These are phyloP conservation scores for Epichloe sylvatica DNA, from an alignment of 2,329 filamentous ascomycete genomes.

Conservation along the genomic window DNA sequence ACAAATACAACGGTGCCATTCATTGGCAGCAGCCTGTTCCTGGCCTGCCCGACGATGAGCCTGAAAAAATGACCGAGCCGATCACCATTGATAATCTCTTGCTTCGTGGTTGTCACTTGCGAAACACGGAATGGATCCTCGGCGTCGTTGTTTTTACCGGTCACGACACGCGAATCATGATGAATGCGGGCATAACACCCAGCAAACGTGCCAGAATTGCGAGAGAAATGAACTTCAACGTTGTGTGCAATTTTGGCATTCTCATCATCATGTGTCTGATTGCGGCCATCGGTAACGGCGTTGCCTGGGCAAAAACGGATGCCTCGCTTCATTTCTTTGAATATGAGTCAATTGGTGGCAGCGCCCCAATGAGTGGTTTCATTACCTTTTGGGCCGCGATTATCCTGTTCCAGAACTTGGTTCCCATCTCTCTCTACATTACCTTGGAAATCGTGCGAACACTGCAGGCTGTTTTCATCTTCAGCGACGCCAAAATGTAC, in stretches of 20 bases:
- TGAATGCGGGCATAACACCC: slow-evolving; percentile 90
- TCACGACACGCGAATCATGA: slow-evolving; percentile 97
- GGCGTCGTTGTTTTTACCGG: slow-evolving; percentile 91
- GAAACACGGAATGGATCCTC: slow-evolving; percentile 92
- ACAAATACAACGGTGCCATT: slow-evolving; percentile 83
- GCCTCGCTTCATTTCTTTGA: slow-evolving; percentile 74
- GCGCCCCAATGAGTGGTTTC: slow-evolving; percentile 67
- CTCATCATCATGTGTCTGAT: slow-evolving; percentile 82
- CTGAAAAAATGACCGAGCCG: slow-evolving; percentile 77
- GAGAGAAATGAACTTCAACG: slow-evolving; percentile 90
- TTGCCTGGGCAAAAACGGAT: slow-evolving; percentile 61
- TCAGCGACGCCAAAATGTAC: slow-evolving; percentile 93
- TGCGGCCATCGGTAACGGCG: slow-evolving; percentile 70
- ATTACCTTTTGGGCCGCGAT: slow-evolving; percentile 94
- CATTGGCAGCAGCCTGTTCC: slow-evolving; percentile 67
- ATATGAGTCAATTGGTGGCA: slow-evolving; percentile 66
- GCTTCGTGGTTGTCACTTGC: slow-evolving; percentile 79
- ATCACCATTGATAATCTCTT: slow-evolving; percentile 92
- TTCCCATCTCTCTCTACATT: slow-evolving; percentile 96
- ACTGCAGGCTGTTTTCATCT: slow-evolving; percentile 90
- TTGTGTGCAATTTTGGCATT: slow-evolving; percentile 89
- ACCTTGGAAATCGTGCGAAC: slow-evolving; percentile 91
- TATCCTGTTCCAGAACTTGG: slow-evolving; percentile 95
- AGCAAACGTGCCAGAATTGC: slow-evolving; percentile 87
- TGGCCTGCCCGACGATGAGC: slow-evolving; percentile 45